These are phyloP conservation scores for Boletus rex-veris DNA, from an alignment of 768 basidiomycete species.

Conservation along the genomic window DNA sequence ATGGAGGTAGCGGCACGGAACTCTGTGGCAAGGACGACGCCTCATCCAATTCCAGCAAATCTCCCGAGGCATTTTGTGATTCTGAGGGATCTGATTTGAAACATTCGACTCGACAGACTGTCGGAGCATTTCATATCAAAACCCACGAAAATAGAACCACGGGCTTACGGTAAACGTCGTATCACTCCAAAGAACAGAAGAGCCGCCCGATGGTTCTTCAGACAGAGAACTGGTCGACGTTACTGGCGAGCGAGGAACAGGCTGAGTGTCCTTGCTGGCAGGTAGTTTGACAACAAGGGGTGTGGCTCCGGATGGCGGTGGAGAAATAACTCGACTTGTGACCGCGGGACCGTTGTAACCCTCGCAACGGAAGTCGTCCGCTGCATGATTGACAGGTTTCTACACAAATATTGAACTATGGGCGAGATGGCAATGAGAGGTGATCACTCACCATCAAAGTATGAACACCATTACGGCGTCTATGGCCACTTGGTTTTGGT, in stretches of 20 bases:
- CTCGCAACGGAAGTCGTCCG: not conserved
- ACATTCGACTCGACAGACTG: slow-evolving; percentile 20
- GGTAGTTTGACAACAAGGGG: slow-evolving; percentile 11
- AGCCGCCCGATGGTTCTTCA: slow-evolving; percentile 15
- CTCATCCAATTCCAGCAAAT: slow-evolving; percentile 8
- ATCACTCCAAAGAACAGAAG: slow-evolving; percentile 10
- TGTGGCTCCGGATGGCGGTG: not conserved
- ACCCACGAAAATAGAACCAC: not conserved
- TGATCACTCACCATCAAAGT: slow-evolving; percentile 1
- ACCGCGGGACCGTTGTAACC: slow-evolving; percentile 2
- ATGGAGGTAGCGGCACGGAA: slow-evolving; percentile 11
- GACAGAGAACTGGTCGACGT: slow-evolving; percentile 10
- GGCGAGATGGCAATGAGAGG: not conserved
- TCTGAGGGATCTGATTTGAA: not conserved
- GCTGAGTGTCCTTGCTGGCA: not conserved
- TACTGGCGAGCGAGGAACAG: slow-evolving; percentile 13
- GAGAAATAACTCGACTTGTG: not conserved
- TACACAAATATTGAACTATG: not conserved
- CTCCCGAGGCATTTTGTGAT: fast-evolving
- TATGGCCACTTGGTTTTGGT: not conserved
- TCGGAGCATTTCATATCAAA: not conserved
- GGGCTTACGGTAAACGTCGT: slow-evolving; percentile 21
- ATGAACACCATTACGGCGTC: not conserved
- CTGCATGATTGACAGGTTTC: not conserved
- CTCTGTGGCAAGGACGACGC: fast-evolving